Evolutionary conservation across 192 early-diverging fungal genomes (phyloP).

Genomic region (Rhizophlyctis rosea): DNA sequence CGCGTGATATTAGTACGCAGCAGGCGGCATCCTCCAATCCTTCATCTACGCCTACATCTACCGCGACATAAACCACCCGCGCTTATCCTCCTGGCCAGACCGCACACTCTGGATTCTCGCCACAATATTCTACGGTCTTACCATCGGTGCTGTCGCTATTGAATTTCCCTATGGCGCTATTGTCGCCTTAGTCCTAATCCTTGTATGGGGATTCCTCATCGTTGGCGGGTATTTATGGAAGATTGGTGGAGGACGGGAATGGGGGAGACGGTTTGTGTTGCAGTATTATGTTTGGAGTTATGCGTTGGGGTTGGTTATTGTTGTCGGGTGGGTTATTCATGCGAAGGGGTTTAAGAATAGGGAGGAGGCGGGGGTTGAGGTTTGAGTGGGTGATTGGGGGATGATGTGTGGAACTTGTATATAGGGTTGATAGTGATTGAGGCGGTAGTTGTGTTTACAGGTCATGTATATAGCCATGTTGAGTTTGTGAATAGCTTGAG

Average conservation of each 20-base stretch:
- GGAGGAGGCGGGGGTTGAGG: conserved; percentile 19
- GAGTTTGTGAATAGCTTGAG: too few species aligned
- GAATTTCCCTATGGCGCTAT: conserved; percentile 27
- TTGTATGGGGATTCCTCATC: conserved; percentile 20
- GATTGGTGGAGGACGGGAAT: neutral
- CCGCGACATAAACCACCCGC: conserved; percentile 1
- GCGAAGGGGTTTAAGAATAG: conserved; percentile 21
- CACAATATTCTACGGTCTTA: conserved; percentile 23
- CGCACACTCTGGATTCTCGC: conserved; percentile 8
- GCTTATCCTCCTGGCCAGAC: neutral
- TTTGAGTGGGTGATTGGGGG: conserved; percentile 13
- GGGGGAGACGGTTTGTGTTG: conserved; percentile 16
- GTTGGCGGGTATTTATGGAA: conserved; percentile 15
- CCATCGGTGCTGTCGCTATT: conserved; percentile 30
- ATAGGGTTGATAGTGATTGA: too few species aligned
- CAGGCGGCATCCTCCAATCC: conserved; percentile 27
- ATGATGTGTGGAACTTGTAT: neutral
- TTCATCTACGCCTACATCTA: conserved; percentile 19
- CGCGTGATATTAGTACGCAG: conserved; percentile 18
- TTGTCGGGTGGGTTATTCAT: conserved; percentile 16
- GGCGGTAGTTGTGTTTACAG: too few species aligned
- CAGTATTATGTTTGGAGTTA: conserved; percentile 21
- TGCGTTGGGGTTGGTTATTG: conserved; percentile 7
- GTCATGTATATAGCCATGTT: too few species aligned
- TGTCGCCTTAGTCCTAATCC: conserved; percentile 23